A percentile compares a stretch with the other conserved stretches of the same genome.
Evolutionary conservation across 2,329 filamentous ascomycete genomes (phyloP).

Genomic region (Cytospora chrysosperma): DNA sequence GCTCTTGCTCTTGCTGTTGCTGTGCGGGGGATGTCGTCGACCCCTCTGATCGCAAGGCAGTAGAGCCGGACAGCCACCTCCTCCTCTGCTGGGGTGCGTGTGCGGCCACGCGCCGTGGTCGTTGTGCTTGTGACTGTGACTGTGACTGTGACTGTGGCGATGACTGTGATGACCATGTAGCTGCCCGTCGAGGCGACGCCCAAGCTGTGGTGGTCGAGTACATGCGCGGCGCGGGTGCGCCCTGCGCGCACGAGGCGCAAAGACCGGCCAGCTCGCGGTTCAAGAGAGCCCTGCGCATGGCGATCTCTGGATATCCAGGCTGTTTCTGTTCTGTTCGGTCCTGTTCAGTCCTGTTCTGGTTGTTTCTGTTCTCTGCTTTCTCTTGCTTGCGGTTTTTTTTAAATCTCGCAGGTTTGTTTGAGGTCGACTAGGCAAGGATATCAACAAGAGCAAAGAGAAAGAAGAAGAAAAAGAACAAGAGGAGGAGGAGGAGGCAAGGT

Average conservation of each 20-base stretch:
- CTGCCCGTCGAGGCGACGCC: too few species aligned
- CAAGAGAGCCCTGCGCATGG: constrained; percentile 1
- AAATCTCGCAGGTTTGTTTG: too few species aligned
- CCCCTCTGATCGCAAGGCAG: background rate
- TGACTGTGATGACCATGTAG: background rate
- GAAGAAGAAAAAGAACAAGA: too few species aligned
- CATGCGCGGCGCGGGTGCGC: background rate
- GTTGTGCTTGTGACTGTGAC: background rate
- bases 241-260: constrained; percentile 13
- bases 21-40: background rate
- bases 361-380: too few species aligned
- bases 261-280: constrained; percentile 8
- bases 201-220: background rate
- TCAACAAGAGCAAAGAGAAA: too few species aligned
- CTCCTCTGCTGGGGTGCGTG: background rate
- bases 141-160: too few species aligned
- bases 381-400: too few species aligned
- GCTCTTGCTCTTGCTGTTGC: too few species aligned
- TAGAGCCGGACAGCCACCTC: constrained; percentile 15
- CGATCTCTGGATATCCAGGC: too few species aligned
- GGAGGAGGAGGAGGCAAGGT: too few species aligned
- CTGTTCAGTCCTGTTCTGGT: too few species aligned
- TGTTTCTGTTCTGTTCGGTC: background rate
- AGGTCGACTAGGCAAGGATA: too few species aligned
- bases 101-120: background rate